Evolutionary conservation across 2,329 filamentous ascomycete species (phyloP), one percentile per base, ranked within the genome.

Genomic region (Cercospora zeina): DNA sequence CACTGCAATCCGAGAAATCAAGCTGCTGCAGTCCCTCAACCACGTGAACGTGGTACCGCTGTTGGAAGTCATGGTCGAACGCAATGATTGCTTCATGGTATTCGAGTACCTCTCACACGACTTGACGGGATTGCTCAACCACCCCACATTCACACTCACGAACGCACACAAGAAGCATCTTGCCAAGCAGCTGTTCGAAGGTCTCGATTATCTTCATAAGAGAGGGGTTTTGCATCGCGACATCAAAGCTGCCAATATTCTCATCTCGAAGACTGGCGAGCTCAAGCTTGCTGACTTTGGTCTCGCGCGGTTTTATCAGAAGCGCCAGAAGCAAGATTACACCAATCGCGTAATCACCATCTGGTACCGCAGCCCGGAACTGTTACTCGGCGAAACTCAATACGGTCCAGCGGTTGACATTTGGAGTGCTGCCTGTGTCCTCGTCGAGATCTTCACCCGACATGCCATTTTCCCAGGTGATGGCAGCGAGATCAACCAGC

Each of bases 81-180:
- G 89, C 73, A 97, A 97, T 69, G 93, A 97, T 77, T 99, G 95
- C 76, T 99, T 96, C 77, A 99, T 99, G 95, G 95, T 99, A 2
- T 99, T 99, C 68, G 95, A 99, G 75, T 99, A 99, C 73, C 83
- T 97, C 33, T 93, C 95, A 1, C 95, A 99, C 75, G 95, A 99
- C 75, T 81, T 99, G 64, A 99, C 95, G 2, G 95, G 95, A 13
- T 81, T 99, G 33, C 85, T 99, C 64, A 97, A 97, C 71, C 95
- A 99, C 72, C 95, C 95, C 0, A 89, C 89, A 0, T 99, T 96
- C 77, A 88, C 88, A 63, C 84, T 99, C 13, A 89, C 95, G 37
- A 80, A 87, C 3, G 86, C 89, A 0, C 93, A 97, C 75, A 96
- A 92, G 77, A 99, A 99, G 77, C 87, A 99, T 73, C 83, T 99